Percentiles rank a stretch among this genome's conserved stretches.
Evolutionary conservation across 2,329 filamentous ascomycete genomes (phyloP).

Genomic region (Neoarthrinium moseri): DNA sequence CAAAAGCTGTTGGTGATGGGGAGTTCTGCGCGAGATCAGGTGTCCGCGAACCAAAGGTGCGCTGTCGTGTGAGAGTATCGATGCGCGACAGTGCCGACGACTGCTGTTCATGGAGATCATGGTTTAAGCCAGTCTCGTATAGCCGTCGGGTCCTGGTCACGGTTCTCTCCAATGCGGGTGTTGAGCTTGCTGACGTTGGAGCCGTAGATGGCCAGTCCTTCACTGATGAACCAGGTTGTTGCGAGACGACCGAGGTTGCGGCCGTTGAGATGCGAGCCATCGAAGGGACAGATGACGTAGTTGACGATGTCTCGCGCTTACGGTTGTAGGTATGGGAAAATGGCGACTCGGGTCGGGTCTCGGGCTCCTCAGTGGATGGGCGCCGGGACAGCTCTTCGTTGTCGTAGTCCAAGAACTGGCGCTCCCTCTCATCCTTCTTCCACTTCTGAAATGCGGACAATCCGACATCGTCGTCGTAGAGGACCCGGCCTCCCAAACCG

Average conservation of each 20-base stretch:
- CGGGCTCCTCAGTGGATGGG: constrained; percentile 36
- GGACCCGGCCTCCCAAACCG: constrained; percentile 61
- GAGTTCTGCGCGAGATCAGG: constrained; percentile 44
- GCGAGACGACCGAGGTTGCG: constrained; percentile 81
- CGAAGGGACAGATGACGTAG: constrained; percentile 68
- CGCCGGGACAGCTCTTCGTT: constrained; percentile 32
- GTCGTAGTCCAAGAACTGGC: constrained; percentile 39
- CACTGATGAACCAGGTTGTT: constrained; percentile 53
- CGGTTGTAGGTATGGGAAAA: constrained; percentile 64
- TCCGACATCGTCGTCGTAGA: constrained; percentile 87
- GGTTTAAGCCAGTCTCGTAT: constrained; percentile 79
- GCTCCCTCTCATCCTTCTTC: constrained; percentile 58
- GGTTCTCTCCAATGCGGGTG: constrained; percentile 57
- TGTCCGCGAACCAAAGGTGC: constrained; percentile 49
- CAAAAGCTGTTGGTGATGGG: constrained; percentile 43
- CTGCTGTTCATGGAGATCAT: constrained; percentile 79
- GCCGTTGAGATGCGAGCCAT: constrained; percentile 78
- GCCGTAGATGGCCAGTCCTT: constrained; percentile 48
- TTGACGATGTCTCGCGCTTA: constrained; percentile 85
- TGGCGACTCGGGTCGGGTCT: constrained; percentile 52
- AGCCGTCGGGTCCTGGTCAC: constrained; percentile 71
- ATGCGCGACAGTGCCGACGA: constrained; percentile 73
- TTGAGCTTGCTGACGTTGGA: constrained; percentile 34
- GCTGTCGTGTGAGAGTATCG: constrained; percentile 72
- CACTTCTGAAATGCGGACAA: constrained; percentile 81